Percentiles rank a stretch among this genome's conserved stretches.
These are phyloP conservation scores for Zalerion maritima DNA, from an alignment of 495 filamentous ascomycete genomes.

Conservation along the genomic window DNA sequence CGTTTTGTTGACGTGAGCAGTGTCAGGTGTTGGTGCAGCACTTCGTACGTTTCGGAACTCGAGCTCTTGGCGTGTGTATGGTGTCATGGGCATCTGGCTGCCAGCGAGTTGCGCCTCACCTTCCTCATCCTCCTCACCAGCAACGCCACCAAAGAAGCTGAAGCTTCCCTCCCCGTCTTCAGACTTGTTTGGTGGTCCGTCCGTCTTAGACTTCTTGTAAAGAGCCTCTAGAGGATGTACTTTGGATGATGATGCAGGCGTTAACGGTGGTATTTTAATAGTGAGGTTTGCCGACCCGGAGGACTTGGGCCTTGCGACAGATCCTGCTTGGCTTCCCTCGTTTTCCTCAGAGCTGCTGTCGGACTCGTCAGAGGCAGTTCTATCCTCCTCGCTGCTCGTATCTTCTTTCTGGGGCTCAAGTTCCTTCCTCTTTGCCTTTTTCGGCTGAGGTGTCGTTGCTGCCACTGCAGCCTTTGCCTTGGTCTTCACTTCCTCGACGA, in stretches of 20 bases:
- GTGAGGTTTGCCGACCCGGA: slow-evolving; percentile 29
- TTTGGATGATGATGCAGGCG: slow-evolving; percentile 25
- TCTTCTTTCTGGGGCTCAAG: slow-evolving; percentile 3
- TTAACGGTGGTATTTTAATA: slow-evolving; percentile 35
- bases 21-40: slow-evolving; percentile 90
- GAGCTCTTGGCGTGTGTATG: slow-evolving; percentile 64
- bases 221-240: slow-evolving; percentile 80
- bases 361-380: slow-evolving; percentile 1
- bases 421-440: slow-evolving; percentile 9
- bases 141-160: slow-evolving; percentile 35
- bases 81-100: slow-evolving; percentile 51
- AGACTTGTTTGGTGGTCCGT: slow-evolving; percentile 9
- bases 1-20: slow-evolving; percentile 51
- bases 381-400: slow-evolving; percentile 1
- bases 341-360: slow-evolving; percentile 10
- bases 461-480: slow-evolving; percentile 11
- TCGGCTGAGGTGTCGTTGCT: slow-evolving; percentile 17
- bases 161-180: slow-evolving; percentile 22
- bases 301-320: slow-evolving; percentile 21
- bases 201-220: slow-evolving; percentile 55
- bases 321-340: slow-evolving; percentile 4
- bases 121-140: slow-evolving; percentile 35
- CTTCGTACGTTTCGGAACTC: slow-evolving; percentile 59
- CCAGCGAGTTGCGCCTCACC: slow-evolving; percentile 16
- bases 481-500: slow-evolving; percentile 45